Base-by-base conservation (phyloP, 2,329 filamentous ascomycete species). In the Teratosphaeria zuluensis region DNA sequence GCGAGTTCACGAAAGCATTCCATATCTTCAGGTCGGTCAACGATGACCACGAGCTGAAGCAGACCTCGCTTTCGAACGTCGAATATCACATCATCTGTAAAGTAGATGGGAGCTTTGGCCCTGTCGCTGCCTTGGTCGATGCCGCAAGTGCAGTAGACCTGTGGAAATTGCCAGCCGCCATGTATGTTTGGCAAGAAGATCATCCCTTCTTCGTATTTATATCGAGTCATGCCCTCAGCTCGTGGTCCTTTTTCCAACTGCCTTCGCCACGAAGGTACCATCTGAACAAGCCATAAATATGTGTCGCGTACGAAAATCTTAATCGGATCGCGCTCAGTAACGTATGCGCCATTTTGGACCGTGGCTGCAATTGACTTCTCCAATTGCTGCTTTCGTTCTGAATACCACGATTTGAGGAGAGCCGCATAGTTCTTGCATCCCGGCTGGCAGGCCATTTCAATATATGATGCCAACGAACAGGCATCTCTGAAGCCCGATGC, bases 401-500 rank as follows among this genome's bases (percentile, higher is more conserved):
- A 28, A 31, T 59, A 57, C 58, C 58, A 59, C 28, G 21, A 52
- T 21, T 21, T 28, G n/a, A 59, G 30, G 9, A 59, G 28, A 5
- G 46, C 6, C 8, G 35, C 51, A 19, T 35, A 30, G 28, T 56
- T 4, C 33, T 19, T 33, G n/a, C 16, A 48, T 48, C 19, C n/a
- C 11, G 42, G 42, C n/a, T 48, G 42, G 19, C 42, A 24, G n/a
- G n/a, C 42, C n/a, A 19, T 6, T 11, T 48, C 42, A 24, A 76
- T 65, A 7, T 74, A 68, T 74, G 74, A 76, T 12, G 73, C 68
- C 3, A 77, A 62, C 0, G 67, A 65, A 9, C 66, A 59, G 0
- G 74, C 74, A 57, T 76, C 74, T 21, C 75, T 69, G 56, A 77
- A 73, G 2, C 75, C 75, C 2, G 71, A 74, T 2, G 70, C 68